These are phyloP conservation scores for Pythium aristosporum DNA, from an alignment of 352 stramenopile genomes.

Conservation along the genomic window DNA sequence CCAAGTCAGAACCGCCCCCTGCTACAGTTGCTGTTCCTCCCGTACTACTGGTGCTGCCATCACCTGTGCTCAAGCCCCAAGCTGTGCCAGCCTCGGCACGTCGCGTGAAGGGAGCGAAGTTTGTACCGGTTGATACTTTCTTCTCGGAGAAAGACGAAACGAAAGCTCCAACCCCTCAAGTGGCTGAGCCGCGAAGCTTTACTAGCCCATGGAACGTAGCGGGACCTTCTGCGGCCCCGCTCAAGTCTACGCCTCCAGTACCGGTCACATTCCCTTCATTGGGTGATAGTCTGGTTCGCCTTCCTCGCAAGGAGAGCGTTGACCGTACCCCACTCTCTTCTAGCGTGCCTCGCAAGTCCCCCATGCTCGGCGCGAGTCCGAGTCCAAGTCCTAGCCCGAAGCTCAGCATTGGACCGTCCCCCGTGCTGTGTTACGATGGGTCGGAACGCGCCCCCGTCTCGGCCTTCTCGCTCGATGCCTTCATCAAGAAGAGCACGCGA, in stretches of 20 bases:
- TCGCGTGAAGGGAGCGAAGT: conserved; percentile 46
- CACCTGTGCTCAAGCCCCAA: conserved; percentile 12
- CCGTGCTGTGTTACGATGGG: conserved; percentile 50
- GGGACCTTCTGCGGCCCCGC: neutral
- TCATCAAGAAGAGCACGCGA: conserved; percentile 51
- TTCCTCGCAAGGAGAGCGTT: conserved; percentile 33
- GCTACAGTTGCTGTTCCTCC: neutral
- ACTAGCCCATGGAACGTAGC: conserved; percentile 24
- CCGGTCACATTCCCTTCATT: conserved; percentile 5
- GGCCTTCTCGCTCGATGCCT: conserved; percentile 62
- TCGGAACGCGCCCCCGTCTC: conserved; percentile 41
- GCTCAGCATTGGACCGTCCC: conserved; percentile 28
- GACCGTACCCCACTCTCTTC: conserved; percentile 17
- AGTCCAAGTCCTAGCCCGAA: conserved; percentile 25
- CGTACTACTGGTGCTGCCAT: neutral
- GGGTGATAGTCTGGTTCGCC: conserved; percentile 13
- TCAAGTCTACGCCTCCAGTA: neutral
- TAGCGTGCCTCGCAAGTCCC: conserved; percentile 2
- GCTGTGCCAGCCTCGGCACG: conserved; percentile 7
- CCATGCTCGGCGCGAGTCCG: conserved; percentile 9
- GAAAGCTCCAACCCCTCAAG: conserved; percentile 7
- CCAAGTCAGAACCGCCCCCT: neutral
- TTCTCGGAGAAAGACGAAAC: conserved; percentile 28
- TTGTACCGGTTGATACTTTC: conserved; percentile 57
- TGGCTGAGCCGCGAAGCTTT: conserved; percentile 7